phyloP scores from a whole-genome alignment of 257 asterid species.

The Ilex aquifolium region DNA sequence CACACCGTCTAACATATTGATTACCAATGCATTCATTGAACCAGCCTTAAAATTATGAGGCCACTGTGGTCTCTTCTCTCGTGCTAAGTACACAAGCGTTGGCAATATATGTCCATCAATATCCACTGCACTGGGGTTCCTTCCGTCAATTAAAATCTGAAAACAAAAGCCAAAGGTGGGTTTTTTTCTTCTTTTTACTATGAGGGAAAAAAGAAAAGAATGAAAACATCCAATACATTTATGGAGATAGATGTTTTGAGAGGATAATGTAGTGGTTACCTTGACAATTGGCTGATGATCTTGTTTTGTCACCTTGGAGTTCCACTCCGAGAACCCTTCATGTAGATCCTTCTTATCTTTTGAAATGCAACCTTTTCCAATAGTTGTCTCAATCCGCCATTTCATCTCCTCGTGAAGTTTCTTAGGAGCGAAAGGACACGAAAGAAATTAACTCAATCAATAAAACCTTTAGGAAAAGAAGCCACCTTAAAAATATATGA shows the following conservation, averaged over 20 bases:
- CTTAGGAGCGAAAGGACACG: constrained; percentile 15
- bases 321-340: constrained; percentile 67
- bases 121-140: constrained; percentile 25
- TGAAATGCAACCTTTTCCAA: constrained; percentile 28
- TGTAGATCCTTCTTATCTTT: constrained; percentile 34
- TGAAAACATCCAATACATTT: no score
- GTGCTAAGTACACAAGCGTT: constrained; percentile 44
- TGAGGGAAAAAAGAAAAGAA: no score
- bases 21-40: constrained; percentile 60
- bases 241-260: no score
- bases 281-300: constrained; percentile 75
- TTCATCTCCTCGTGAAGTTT: constrained; percentile 60
- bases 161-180: background rate
- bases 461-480: background rate
- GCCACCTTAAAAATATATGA: no score
- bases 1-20: no score
- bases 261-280: constrained; percentile 22
- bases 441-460: background rate
- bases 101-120: constrained; percentile 38
- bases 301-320: constrained; percentile 32
- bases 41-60: constrained; percentile 67
- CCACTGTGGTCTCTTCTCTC: constrained; percentile 42
- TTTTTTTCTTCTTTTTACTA: no score
- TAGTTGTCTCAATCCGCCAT: constrained; percentile 36
- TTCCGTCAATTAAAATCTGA: constrained; percentile 41